phyloP scores from a whole-genome alignment of 768 basidiomycete species.

The Hericium rajendrae region DNA sequence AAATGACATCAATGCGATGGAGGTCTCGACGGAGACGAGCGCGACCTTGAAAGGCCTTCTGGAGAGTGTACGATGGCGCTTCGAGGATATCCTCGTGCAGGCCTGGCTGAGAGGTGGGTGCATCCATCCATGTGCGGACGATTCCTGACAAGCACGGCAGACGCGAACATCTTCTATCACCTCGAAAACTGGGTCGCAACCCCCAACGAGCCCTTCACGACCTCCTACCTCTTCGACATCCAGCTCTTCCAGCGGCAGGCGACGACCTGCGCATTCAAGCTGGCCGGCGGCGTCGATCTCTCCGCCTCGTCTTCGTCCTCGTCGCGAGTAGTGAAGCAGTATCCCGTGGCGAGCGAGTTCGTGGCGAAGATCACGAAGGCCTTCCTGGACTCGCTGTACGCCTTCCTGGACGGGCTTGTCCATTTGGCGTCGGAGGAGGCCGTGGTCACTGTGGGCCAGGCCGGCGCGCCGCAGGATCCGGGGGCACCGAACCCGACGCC shows the following conservation, averaged over 20 bases:
- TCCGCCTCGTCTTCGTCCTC: constrained; percentile 33
- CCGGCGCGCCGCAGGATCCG: not conserved
- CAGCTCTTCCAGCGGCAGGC: constrained; percentile 75
- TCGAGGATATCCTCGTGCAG: constrained; percentile 69
- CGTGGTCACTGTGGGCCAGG: not conserved
- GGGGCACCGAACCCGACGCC: constrained; percentile 4
- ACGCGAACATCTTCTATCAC: constrained; percentile 72
- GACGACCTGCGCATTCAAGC: constrained; percentile 65
- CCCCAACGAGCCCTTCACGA: constrained; percentile 51
- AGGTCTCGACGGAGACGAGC: constrained; percentile 69
- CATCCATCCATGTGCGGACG: not conserved
- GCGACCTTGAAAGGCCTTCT: constrained; percentile 62
- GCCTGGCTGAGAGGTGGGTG: constrained; percentile 76
- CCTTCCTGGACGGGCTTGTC: constrained; percentile 79
- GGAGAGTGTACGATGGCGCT: constrained; percentile 80
- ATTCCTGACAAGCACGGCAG: constrained; percentile 29
- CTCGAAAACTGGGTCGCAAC: constrained; percentile 82
- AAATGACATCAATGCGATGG: constrained; percentile 70
- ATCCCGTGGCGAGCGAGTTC: constrained; percentile 52
- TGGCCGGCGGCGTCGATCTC: constrained; percentile 69
- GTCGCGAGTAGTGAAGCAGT: constrained; percentile 47
- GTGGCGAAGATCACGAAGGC: constrained; percentile 69
- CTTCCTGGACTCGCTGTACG: constrained; percentile 79
- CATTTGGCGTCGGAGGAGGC: constrained; percentile 63
- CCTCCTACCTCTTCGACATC: constrained; percentile 67